Evolutionary conservation across 805 yeast genomes (phyloP).

Genomic region (Myxozyma melibiosi): DNA sequence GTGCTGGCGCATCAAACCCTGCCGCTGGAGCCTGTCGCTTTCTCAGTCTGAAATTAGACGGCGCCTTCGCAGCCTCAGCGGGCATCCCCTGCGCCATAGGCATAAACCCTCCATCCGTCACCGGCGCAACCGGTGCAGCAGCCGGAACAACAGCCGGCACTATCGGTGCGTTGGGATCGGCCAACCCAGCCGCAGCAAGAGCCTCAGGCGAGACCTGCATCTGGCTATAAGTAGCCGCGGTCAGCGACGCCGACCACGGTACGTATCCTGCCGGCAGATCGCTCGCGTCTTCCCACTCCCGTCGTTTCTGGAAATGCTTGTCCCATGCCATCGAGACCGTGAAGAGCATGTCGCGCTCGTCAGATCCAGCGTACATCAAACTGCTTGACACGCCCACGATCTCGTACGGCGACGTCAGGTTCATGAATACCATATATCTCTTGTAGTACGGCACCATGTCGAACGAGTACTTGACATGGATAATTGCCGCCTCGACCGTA

Average conservation of each 20-base stretch:
- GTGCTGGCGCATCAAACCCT: no score
- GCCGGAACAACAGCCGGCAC: no score
- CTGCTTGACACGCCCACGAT: conserved; percentile 22
- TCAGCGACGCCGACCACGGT: background rate
- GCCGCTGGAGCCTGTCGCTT: no score
- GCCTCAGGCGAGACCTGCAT: no score
- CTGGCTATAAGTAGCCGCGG: no score
- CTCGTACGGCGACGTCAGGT: conserved; percentile 25
- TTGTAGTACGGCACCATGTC: conserved; percentile 12
- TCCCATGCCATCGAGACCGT: conserved; percentile 29
- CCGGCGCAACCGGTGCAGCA: no score
- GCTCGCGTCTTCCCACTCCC: conserved; percentile 8
- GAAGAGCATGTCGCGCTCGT: conserved; percentile 17
- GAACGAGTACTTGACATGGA: conserved; percentile 22
- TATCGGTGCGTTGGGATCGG: no score
- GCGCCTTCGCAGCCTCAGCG: no score
- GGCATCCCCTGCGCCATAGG: no score
- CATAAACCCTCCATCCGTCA: no score
- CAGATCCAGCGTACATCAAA: conserved; percentile 29
- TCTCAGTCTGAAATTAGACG: no score
- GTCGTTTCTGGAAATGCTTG: conserved; percentile 9
- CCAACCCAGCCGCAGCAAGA: background rate
- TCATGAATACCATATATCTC: conserved; percentile 25
- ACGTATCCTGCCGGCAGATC: background rate
- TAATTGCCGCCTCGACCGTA: conserved; percentile 23